Conservation (phyloP, 768 basidiomycete species). For the Kwoniella newhampshirensis region DNA sequence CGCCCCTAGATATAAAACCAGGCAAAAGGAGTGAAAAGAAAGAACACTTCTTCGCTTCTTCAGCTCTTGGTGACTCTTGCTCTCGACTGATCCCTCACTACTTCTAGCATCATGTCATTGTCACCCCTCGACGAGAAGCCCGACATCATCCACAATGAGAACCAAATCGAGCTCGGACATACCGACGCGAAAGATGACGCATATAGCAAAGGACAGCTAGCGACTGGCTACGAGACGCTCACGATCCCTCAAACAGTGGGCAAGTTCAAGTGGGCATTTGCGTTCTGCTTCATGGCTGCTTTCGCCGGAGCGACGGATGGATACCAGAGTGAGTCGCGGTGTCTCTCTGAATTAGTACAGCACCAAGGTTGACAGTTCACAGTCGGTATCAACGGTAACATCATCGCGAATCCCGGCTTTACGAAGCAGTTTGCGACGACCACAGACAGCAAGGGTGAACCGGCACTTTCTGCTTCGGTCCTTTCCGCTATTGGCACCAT, state of each 20-base stretch:
- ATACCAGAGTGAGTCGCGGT: conserved; percentile 22
- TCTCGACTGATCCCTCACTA: neutral
- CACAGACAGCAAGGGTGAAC: conserved; percentile 3
- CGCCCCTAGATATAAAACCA: too few relatives aligned
- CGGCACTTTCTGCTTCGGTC: conserved; percentile 17
- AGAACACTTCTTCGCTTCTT: neutral
- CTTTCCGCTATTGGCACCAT: conserved; percentile 27
- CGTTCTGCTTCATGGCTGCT: conserved; percentile 23
- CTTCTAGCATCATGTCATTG: neutral
- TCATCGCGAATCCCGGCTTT: conserved; percentile 35
- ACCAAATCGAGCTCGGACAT: neutral
- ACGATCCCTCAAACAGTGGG: conserved; percentile 13
- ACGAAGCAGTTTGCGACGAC: conserved; percentile 24
- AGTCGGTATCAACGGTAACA: conserved; percentile 32
- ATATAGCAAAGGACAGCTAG: conserved; percentile 18
- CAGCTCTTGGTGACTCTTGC: neutral
- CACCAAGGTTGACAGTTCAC: neutral
- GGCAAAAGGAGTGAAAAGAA: neutral
- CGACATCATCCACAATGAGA: conserved; percentile 10
- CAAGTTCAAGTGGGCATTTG: conserved; percentile 20
- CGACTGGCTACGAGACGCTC: conserved; percentile 21
- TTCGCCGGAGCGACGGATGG: conserved; percentile 26
- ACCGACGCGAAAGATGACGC: conserved; percentile 17
- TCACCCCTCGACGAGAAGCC: conserved; percentile 15
- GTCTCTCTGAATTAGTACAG: neutral